Base-by-base conservation (phyloP, 192 early-diverging fungal genomes). In the Coemansia pectinata region DNA sequence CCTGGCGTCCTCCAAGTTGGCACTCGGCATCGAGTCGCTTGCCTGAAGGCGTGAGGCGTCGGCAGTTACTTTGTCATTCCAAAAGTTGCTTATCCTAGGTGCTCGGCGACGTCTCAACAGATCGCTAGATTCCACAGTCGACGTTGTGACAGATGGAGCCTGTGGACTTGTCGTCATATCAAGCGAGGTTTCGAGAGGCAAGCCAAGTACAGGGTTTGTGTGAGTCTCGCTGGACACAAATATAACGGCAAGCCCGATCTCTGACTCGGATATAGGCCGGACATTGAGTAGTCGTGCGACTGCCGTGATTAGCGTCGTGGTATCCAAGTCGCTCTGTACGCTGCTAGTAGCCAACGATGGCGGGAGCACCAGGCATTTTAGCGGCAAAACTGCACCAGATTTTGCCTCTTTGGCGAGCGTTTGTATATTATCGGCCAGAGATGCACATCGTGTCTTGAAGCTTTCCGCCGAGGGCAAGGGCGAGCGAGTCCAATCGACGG, bases 251-350 rank as follows among this genome's bases (percentile, higher is more conserved):
- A 81, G 70, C 14, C 78, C 63, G 12, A 81, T 72, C 50, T 81
- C 78, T 2, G 78, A 81, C 38, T 76, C 78, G 1, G 78, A 73
- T 36, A 81, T 73, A 11, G 78, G 73, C 14, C 66, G 63, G 14
- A 67, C 27, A 9, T 57, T 25, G 7, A 74, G 41, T 9, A 45
- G 0, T 12, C 53, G 58, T 3, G 79, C 79, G 5, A 60, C 38
- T 3, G 14, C 15, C 27, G 53, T 63, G 29, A 67, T 63, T 33
- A 72, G 50, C 5, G 40, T 59, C 7, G 40, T 29, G 19, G 39
- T 25, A 45, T 40, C 47, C 19, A 23, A 12, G 9, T 27, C 59
- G 17, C 10, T 29, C 55, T 36, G 7, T n/a, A 27, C 57, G 25
- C 27, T 14, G 11, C 55, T 47, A 25, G 7, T 40, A 5, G 34